Conservation (phyloP, 1,139 yeast genomes). For the Magnusiomyces tetraspermus region DNA sequence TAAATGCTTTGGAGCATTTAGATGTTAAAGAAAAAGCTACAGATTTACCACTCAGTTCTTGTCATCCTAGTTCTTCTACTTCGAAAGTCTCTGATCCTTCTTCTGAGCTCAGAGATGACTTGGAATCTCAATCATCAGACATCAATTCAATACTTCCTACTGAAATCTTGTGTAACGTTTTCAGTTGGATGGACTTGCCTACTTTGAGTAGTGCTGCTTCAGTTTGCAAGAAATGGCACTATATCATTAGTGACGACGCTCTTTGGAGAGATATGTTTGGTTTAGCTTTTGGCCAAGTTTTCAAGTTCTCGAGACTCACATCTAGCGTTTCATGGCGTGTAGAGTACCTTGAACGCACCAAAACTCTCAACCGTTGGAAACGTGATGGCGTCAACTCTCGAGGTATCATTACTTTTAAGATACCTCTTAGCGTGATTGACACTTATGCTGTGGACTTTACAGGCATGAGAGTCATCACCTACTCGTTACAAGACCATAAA, state of each 20-base stretch:
- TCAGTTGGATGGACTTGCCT: constrained; percentile 25
- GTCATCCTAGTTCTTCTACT: no score
- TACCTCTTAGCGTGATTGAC: constrained; percentile 22
- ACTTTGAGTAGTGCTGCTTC: constrained; percentile 27
- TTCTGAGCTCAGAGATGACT: background rate
- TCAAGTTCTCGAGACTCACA: constrained; percentile 24
- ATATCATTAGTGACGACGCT: constrained; percentile 26
- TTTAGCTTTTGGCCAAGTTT: constrained; percentile 18
- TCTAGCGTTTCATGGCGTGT: constrained; percentile 27
- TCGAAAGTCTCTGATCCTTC: background rate
- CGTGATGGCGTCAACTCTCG: constrained; percentile 14
- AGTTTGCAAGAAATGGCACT: constrained; percentile 30
- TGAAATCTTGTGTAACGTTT: constrained; percentile 33
- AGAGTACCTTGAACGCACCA: constrained; percentile 26
- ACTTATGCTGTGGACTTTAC: constrained; percentile 25
- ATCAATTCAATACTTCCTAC: constrained; percentile 22
- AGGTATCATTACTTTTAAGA: constrained; percentile 23
- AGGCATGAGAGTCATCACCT: constrained; percentile 23
- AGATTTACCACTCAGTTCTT: no score
- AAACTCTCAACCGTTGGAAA: constrained; percentile 27
- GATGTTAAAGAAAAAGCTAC: no score
- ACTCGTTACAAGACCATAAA: constrained; percentile 22
- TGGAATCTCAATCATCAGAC: background rate
- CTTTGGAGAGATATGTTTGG: constrained; percentile 29
- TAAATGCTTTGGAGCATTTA: no score